Conservation (phyloP, 2,329 filamentous ascomycete genomes). For the Pseudophaeomoniella oleicola region DNA sequence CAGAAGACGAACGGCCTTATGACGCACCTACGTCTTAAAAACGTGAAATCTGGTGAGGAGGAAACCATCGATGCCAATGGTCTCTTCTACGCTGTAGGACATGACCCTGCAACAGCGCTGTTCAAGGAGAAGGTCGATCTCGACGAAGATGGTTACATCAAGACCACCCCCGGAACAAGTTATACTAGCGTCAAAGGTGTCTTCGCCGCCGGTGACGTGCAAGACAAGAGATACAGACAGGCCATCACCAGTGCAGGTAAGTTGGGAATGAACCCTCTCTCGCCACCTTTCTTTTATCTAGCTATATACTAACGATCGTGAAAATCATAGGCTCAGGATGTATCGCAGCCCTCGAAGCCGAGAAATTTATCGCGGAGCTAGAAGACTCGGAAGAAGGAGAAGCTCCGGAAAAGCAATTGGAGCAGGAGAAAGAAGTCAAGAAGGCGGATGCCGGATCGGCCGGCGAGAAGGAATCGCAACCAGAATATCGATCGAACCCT, state of each 20-base stretch:
- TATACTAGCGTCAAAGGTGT: slow-evolving; percentile 81
- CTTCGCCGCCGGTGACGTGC: slow-evolving; percentile 92
- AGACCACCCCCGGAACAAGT: slow-evolving; percentile 78
- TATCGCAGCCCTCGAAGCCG: slow-evolving; percentile 87
- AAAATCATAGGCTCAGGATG: slow-evolving; percentile 62
- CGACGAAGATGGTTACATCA: slow-evolving; percentile 80
- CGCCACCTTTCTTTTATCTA: slow-evolving; percentile 1
- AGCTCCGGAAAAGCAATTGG: slow-evolving; percentile 29
- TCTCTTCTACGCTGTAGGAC: slow-evolving; percentile 92
- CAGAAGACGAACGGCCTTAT: slow-evolving; percentile 62
- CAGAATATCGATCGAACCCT: slow-evolving; percentile 51
- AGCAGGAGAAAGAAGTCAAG: slow-evolving; percentile 30
- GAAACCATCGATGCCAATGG: slow-evolving; percentile 84
- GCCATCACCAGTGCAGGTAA: slow-evolving; percentile 91
- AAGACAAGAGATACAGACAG: slow-evolving; percentile 96
- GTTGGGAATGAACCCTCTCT: slow-evolving; percentile 19
- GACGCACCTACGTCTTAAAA: slow-evolving; percentile 72
- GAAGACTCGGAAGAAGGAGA: slow-evolving; percentile 46
- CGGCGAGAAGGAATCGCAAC: slow-evolving; percentile 28
- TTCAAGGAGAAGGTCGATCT: slow-evolving; percentile 83
- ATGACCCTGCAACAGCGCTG: slow-evolving; percentile 82
- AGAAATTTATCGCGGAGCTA: slow-evolving; percentile 75
- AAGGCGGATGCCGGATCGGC: slow-evolving; percentile 35
- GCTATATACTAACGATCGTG: slow-evolving; percentile 11
- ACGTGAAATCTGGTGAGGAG: slow-evolving; percentile 59